These are phyloP conservation scores for Spathaspora hagerdaliae DNA, from an alignment of 805 yeast genomes.

Conservation along the genomic window DNA sequence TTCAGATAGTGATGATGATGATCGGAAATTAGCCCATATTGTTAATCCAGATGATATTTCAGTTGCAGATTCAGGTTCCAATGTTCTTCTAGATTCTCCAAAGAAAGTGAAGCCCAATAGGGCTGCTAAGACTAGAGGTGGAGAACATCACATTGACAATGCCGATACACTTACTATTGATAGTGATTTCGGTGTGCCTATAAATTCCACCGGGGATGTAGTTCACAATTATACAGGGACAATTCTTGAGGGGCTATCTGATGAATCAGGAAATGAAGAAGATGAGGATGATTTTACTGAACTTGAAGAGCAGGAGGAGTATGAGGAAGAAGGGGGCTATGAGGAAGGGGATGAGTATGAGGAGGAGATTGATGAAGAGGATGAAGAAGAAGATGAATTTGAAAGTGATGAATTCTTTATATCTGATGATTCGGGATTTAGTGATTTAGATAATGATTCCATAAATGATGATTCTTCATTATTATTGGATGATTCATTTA, in stretches of 20 bases:
- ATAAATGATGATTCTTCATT: constrained; percentile 23
- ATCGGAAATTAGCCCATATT: background rate
- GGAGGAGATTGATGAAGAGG: constrained; percentile 15
- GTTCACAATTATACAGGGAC: constrained; percentile 7
- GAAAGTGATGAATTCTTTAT: constrained; percentile 25
- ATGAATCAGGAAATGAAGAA: constrained; percentile 1
- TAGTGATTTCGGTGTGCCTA: constrained; percentile 28
- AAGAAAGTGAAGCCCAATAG: background rate
- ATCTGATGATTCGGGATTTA: constrained; percentile 39
- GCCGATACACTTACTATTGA: constrained; percentile 22
- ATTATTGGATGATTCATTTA: constrained; percentile 19
- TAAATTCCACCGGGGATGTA: constrained; percentile 18
- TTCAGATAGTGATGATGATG: constrained; percentile 5
- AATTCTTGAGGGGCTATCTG: background rate
- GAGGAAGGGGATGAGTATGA: background rate
- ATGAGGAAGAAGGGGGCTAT: background rate
- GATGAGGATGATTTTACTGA: constrained; percentile 5
- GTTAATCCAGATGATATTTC: background rate
- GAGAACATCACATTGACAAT: background rate
- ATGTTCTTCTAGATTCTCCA: background rate
- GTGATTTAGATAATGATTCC: constrained; percentile 39
- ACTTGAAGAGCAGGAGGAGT: constrained; percentile 15
- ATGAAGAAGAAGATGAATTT: constrained; percentile 20
- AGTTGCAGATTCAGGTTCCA: background rate
- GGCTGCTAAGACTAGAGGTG: background rate